Evolutionary conservation across 2,329 filamentous ascomycete species (phyloP).

Genomic region (Clonostachys solani): DNA sequence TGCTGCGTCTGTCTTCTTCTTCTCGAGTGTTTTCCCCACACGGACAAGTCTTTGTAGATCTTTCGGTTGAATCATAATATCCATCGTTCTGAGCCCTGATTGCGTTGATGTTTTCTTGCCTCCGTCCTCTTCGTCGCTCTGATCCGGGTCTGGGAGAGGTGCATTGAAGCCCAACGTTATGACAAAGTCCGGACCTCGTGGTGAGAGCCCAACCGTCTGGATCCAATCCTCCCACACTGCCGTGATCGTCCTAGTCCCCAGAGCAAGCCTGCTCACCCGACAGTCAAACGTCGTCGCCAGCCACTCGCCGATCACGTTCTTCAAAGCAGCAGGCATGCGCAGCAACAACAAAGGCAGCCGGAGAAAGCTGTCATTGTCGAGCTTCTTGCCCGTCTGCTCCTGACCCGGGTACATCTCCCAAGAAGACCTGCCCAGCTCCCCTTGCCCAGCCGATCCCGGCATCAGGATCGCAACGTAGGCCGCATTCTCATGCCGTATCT

Average conservation of each 20-base stretch:
- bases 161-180: slow-evolving; percentile 47
- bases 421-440: neutral
- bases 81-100: slow-evolving; percentile 35
- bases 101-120: slow-evolving; percentile 3
- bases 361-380: slow-evolving; percentile 29
- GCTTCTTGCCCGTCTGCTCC: neutral
- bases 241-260: slow-evolving; percentile 47
- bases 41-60: slow-evolving; percentile 42
- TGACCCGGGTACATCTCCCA: slow-evolving; percentile 13
- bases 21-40: slow-evolving; percentile 24
- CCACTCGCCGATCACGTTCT: slow-evolving; percentile 44
- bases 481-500: slow-evolving; percentile 48
- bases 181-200: slow-evolving; percentile 36
- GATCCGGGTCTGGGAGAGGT: slow-evolving; percentile 16
- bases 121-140: slow-evolving; percentile 5
- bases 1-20: neutral
- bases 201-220: slow-evolving; percentile 24
- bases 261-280: slow-evolving; percentile 41
- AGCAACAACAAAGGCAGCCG: slow-evolving; percentile 48
- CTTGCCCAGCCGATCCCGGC: slow-evolving; percentile 19
- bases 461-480: slow-evolving; percentile 46
- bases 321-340: slow-evolving; percentile 50
- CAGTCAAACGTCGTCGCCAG: slow-evolving; percentile 51
- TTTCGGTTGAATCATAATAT: slow-evolving; percentile 43
- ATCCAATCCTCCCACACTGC: slow-evolving; percentile 48